These are phyloP conservation scores for Huntiella decipiens DNA, from an alignment of 2,329 filamentous ascomycete species.

Conservation along the genomic window DNA sequence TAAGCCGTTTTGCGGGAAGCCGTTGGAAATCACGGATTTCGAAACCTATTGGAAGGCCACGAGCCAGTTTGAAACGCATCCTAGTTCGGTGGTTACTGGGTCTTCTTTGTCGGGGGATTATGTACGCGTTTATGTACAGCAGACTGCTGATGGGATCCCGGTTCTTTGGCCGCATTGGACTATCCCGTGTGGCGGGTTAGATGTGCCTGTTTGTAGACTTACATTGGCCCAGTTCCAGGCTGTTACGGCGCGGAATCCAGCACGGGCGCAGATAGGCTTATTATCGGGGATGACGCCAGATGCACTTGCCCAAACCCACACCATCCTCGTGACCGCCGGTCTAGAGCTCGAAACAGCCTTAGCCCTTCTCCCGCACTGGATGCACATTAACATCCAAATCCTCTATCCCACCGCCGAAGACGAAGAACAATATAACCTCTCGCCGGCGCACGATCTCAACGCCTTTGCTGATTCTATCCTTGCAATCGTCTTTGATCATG, in stretches of 20 bases:
- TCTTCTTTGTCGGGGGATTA: constrained; percentile 95
- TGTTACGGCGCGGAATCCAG: constrained; percentile 26
- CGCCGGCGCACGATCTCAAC: constrained; percentile 68
- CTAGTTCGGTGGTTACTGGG: constrained; percentile 75
- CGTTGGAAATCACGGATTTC: constrained; percentile 91
- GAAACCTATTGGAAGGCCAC: constrained; percentile 99
- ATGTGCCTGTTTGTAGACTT: constrained; percentile 65
- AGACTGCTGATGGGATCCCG: constrained; percentile 72
- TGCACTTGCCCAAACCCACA: constrained; percentile 48
- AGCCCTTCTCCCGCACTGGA: constrained; percentile 50
- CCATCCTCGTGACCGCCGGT: constrained; percentile 54
- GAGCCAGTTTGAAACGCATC: constrained; percentile 61
- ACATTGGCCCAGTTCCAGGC: constrained; percentile 52
- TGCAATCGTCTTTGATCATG: constrained; percentile 77
- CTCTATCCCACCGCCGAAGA: constrained; percentile 65
- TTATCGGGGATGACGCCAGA: constrained; percentile 28
- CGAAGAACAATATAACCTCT: constrained; percentile 49
- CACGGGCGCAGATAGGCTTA: constrained; percentile 24
- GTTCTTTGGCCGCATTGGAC: constrained; percentile 79
- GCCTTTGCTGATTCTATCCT: constrained; percentile 68
- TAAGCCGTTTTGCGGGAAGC: constrained; percentile 82
- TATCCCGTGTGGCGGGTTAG: constrained; percentile 53
- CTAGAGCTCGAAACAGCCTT: constrained; percentile 65
- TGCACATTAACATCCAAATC: constrained; percentile 84
- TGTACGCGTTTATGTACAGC: constrained; percentile 74